Conservation (phyloP, 495 filamentous ascomycete species). For the Clavariopsis aquatica region DNA sequence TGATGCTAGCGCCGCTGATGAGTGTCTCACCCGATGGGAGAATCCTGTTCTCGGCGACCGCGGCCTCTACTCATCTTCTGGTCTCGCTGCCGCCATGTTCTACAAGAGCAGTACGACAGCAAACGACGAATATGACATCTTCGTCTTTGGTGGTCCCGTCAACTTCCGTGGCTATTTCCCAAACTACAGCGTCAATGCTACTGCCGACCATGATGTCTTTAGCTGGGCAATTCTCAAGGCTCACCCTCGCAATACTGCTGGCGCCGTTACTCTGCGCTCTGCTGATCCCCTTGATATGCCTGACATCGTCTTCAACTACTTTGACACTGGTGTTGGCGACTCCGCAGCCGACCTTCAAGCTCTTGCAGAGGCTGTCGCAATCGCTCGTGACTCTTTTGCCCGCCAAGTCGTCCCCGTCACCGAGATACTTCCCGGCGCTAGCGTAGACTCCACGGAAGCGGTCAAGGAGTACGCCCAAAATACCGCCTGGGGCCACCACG, state of each 20-base stretch:
- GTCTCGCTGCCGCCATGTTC: conserved; percentile 52
- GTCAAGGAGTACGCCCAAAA: conserved; percentile 44
- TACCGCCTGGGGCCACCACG: conserved; percentile 56
- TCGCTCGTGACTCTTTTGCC: conserved; percentile 20
- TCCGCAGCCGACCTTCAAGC: conserved; percentile 31
- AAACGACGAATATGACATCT: conserved; percentile 51
- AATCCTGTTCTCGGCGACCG: conserved; percentile 38
- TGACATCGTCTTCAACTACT: conserved; percentile 41
- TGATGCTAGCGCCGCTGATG: conserved; percentile 47
- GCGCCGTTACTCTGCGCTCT: conserved; percentile 36
- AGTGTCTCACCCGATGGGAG: conserved; percentile 55
- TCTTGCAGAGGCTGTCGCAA: conserved; percentile 28
- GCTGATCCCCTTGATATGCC: conserved; percentile 38
- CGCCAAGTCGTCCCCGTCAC: background rate
- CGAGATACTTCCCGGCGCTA: conserved; percentile 25
- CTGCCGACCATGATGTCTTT: conserved; percentile 45
- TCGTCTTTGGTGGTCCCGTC: conserved; percentile 56
- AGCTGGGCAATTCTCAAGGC: conserved; percentile 37
- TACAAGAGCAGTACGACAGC: conserved; percentile 48
- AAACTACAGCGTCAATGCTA: conserved; percentile 43
- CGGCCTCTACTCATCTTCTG: conserved; percentile 56
- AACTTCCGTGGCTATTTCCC: conserved; percentile 58
- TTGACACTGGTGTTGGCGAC: conserved; percentile 29
- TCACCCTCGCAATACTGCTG: conserved; percentile 33
- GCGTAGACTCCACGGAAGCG: conserved; percentile 1